Evolutionary conservation across 495 filamentous ascomycete species (phyloP), one percentile per base, ranked within the genome.

Genomic region (Neurospora sp.): DNA sequence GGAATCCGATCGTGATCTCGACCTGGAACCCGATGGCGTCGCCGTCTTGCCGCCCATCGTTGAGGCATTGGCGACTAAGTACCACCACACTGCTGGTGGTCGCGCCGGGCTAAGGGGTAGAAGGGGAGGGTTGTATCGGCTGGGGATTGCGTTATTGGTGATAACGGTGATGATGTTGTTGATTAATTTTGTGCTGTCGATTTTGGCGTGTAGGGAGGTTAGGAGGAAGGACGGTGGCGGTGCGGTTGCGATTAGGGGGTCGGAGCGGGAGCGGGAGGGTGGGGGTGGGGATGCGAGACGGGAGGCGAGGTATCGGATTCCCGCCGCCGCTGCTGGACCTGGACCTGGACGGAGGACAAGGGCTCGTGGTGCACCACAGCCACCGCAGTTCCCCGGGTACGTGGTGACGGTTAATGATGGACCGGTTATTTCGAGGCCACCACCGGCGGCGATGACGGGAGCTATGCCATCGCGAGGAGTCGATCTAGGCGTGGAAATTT

Each of bases 121-220:
- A 5, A 62, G 27, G 14, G 54, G 54, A 0, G 6, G 11, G 1
- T 9, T 66, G 2, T 66, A 66, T 9, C 0, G 31, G 0, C 14
- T 66, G 11, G 54, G 54, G 0, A 35, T 66, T 1, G 4, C 54
- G 0, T 5, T 66, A 11, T 6, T 66, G 6, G 54, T 66, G 14
- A 2, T 66, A 0, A 66, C 54, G 6, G 54, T 66, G 2, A 35
- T 66, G 14, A 66, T 66, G 54, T 37, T 66, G 12, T 39, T 78
- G 37, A 69, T 78, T 6, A 72, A 78, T 41, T 78, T 78, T 16
- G 40, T 77, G 0, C n/a, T 77, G 3, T 71, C 77, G 31, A 73
- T 78, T 0, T 27, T 78, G 35, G 77, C 77, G 4, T 78, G 77
- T n/a, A 70, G 69, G 38, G 71, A 75, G n/a, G 27, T 78, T 8